A percentile compares a stretch with the other conserved stretches of the same genome.
phyloP scores from a whole-genome alignment of 1,284 basidiomycete species.

The Boletus sp. region DNA sequence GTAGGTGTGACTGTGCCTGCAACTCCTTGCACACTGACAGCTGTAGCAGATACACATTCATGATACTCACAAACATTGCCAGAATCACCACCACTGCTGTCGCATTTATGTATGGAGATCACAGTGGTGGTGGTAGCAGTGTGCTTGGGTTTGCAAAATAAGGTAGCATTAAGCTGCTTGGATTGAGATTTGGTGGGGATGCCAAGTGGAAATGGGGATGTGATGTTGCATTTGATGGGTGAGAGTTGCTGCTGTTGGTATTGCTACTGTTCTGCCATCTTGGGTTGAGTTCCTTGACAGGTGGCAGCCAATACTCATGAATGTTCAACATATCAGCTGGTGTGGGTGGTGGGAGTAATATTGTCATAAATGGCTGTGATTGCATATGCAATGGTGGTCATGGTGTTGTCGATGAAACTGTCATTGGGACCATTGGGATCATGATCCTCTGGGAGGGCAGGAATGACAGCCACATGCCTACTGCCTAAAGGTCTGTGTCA shows the following conservation, averaged over 20 bases:
- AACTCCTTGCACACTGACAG: constrained; percentile 19
- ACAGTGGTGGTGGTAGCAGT: neutral
- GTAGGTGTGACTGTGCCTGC: constrained; percentile 20
- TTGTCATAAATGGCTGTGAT: constrained; percentile 32
- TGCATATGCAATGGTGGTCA: constrained; percentile 15
- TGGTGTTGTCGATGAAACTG: constrained; percentile 27
- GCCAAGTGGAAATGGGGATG: neutral
- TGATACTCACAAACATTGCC: constrained; percentile 59
- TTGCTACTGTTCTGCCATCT: constrained; percentile 21
- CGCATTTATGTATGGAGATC: constrained; percentile 18
- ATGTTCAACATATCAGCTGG: constrained; percentile 30
- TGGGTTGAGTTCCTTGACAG: constrained; percentile 18
- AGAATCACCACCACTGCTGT: constrained; percentile 32
- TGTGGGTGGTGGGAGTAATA: constrained; percentile 30
- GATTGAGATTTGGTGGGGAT: neutral
- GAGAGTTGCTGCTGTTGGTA: constrained; percentile 6
- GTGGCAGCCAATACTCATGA: constrained; percentile 34
- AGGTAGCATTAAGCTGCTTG: constrained; percentile 5
- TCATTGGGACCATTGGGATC: constrained; percentile 46
- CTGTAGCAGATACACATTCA: constrained; percentile 54
- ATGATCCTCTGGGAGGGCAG: constrained; percentile 70
- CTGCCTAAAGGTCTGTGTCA: constrained; percentile 65
- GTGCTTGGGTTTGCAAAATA: neutral
- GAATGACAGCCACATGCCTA: constrained; percentile 73
- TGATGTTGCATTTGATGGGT: constrained; percentile 6